These are phyloP conservation scores for Ogataea neopini DNA, from an alignment of 805 yeast genomes.

Conservation along the genomic window DNA sequence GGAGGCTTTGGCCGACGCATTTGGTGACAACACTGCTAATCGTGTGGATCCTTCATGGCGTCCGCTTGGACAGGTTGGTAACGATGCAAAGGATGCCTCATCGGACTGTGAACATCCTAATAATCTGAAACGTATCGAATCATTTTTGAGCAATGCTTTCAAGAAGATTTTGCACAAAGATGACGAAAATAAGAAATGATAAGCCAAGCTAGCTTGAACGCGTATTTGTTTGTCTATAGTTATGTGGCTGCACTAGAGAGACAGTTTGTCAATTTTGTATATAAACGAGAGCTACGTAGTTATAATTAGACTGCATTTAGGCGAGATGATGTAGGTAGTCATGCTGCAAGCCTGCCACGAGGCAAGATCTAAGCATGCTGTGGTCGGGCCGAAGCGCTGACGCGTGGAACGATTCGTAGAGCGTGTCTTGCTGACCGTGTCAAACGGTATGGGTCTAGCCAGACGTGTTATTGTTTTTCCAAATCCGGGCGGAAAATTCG, in stretches of 20 bases:
- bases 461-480: conserved; percentile 6
- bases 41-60: conserved; percentile 56
- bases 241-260: background rate
- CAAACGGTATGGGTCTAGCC: conserved; percentile 4
- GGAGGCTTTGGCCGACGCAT: conserved; percentile 93
- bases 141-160: conserved; percentile 58
- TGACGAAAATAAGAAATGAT: conserved; percentile 12
- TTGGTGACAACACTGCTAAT: conserved; percentile 77
- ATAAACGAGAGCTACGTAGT: conserved; percentile 1
- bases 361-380: no score
- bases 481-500: background rate
- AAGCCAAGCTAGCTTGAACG: background rate
- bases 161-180: conserved; percentile 40
- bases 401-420: background rate
- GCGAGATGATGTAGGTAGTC: background rate
- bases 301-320: conserved; percentile 1
- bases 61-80: conserved; percentile 27
- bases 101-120: conserved; percentile 41
- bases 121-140: conserved; percentile 56
- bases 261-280: background rate
- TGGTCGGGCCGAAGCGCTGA: background rate
- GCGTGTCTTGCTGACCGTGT: background rate
- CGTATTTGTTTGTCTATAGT: conserved; percentile 1
- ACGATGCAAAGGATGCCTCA: conserved; percentile 17
- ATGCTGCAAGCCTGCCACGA: no score